Conservation (phyloP, 1,284 basidiomycete species). For the Leccinum subrobustum region DNA sequence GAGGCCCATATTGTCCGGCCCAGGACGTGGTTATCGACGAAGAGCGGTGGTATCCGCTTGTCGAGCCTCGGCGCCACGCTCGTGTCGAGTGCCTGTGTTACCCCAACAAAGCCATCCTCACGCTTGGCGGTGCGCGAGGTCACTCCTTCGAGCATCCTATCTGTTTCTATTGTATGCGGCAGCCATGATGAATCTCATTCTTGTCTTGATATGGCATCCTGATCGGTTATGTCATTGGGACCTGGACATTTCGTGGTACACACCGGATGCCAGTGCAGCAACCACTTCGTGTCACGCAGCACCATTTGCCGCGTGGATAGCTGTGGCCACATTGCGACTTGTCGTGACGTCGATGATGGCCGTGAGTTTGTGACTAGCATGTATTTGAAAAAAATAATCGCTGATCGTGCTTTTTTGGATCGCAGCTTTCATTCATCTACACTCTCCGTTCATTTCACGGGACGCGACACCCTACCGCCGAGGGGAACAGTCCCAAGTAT, state of each 20-base stretch:
- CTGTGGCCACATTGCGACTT: conserved; percentile 49
- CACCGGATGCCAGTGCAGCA: conserved; percentile 26
- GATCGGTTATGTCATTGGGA: conserved; percentile 55
- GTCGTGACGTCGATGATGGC: conserved; percentile 47
- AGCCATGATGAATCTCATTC: conserved; percentile 51
- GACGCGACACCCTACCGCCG: conserved; percentile 18
- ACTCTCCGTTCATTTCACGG: conserved; percentile 21
- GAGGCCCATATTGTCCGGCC: too few species aligned
- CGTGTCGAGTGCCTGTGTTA: conserved; percentile 22
- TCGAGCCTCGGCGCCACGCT: too few species aligned
- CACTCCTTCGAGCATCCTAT: conserved; percentile 42
- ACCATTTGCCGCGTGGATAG: conserved; percentile 53
- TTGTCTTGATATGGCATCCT: conserved; percentile 47
- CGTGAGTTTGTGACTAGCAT: conserved; percentile 39
- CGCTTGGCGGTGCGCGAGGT: conserved; percentile 16
- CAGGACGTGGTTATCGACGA: too few species aligned
- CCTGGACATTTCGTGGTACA: conserved; percentile 64
- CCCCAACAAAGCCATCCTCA: conserved; percentile 20
- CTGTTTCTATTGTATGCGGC: conserved; percentile 48
- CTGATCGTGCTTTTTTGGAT: conserved; percentile 4
- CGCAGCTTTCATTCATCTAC: conserved; percentile 39
- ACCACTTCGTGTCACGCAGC: conserved; percentile 33
- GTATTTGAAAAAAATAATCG: conserved; percentile 1
- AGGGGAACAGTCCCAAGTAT: conserved; percentile 13
- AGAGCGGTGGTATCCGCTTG: too few species aligned